phyloP scores from a whole-genome alignment of 2,329 filamentous ascomycete species.

The Zasmidium citrigriseum region DNA sequence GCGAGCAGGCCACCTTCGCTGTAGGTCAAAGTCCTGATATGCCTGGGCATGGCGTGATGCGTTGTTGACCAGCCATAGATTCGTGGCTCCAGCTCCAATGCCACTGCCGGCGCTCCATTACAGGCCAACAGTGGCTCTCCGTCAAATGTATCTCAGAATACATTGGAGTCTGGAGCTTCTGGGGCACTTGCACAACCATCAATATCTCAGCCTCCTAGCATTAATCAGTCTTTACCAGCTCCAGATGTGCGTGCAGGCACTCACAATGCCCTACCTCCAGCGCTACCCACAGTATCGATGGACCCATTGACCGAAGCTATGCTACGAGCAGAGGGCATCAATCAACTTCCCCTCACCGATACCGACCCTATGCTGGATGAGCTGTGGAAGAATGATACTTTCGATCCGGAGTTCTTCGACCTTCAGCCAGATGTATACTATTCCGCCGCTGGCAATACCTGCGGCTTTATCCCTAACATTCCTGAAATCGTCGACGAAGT shows the following conservation, averaged over 20 bases:
- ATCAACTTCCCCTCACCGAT: constrained; percentile 19
- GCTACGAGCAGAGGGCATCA: constrained; percentile 14
- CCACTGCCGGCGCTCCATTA: not conserved
- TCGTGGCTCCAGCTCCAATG: not conserved
- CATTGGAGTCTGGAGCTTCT: not conserved
- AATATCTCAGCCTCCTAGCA: not conserved
- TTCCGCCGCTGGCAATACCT: constrained; percentile 31
- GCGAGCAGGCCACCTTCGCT: constrained; percentile 11
- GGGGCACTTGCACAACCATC: not conserved
- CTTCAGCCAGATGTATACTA: constrained; percentile 34
- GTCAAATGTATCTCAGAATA: not conserved
- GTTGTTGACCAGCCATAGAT: constrained; percentile 1
- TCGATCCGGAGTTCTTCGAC: constrained; percentile 35
- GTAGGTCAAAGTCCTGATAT: not conserved
- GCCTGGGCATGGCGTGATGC: not conserved
- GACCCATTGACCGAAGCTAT: constrained; percentile 17
- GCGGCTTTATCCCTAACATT: constrained; percentile 34
- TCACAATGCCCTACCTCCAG: not conserved
- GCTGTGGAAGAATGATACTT: constrained; percentile 26
- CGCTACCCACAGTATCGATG: not conserved
- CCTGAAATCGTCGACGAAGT: constrained; percentile 36
- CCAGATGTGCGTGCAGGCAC: not conserved
- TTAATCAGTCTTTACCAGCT: not conserved
- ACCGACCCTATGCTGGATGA: constrained; percentile 20
- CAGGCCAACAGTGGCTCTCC: not conserved